Evolutionary conservation across 768 basidiomycete genomes (phyloP).

Genomic region (Leccinum olivaceopallidum): DNA sequence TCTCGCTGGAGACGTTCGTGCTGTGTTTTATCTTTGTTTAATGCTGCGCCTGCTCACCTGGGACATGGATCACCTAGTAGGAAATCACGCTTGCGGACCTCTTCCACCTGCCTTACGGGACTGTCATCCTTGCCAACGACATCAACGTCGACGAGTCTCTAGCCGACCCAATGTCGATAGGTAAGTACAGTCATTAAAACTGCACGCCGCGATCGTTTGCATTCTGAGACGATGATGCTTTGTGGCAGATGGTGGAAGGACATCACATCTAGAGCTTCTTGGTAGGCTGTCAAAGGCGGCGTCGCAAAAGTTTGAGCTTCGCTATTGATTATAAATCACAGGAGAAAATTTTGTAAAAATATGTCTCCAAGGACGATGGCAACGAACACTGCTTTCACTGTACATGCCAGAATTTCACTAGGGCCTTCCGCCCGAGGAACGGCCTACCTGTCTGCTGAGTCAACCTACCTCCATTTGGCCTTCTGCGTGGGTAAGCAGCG

Average conservation of each 20-base stretch:
- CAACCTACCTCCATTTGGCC: too few species aligned
- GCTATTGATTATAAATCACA: too few species aligned
- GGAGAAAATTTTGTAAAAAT: background rate
- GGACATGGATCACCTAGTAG: constrained; percentile 8
- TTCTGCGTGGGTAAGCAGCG: too few species aligned
- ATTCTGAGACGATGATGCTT: background rate
- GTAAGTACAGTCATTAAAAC: background rate
- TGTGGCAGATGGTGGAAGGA: constrained; percentile 51
- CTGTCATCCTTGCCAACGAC: constrained; percentile 3
- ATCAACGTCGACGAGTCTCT: constrained; percentile 13
- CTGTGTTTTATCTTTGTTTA: background rate
- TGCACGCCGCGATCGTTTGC: background rate
- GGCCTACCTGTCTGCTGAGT: too few species aligned
- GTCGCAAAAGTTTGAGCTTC: background rate
- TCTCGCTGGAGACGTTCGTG: constrained; percentile 36
- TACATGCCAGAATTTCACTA: too few species aligned
- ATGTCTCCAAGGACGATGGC: background rate
- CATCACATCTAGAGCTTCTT: constrained; percentile 42
- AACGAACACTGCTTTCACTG: background rate
- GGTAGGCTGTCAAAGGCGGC: constrained; percentile 44
- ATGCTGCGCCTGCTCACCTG: background rate
- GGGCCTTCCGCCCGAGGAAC: too few species aligned
- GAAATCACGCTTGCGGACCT: constrained; percentile 24
- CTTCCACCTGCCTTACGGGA: constrained; percentile 22
- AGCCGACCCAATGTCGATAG: constrained; percentile 23